Evolutionary conservation across 495 filamentous ascomycete genomes (phyloP), one percentile per base, ranked within the genome.

Genomic region (Evansstolkia leycettana): DNA sequence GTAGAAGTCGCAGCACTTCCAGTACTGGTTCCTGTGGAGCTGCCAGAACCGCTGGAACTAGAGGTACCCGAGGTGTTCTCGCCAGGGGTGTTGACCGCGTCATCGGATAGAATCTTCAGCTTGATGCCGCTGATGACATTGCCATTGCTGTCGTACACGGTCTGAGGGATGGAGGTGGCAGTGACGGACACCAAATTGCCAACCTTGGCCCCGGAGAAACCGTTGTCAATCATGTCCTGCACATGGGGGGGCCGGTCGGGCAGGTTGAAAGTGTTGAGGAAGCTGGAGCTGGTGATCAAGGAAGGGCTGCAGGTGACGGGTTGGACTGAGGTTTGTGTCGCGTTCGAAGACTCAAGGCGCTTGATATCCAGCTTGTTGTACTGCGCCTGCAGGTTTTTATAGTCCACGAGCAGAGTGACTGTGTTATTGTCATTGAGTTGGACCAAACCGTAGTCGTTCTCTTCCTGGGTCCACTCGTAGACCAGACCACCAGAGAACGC

Each of bases 401-500:
- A 98, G 58, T 98, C 90, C 27, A 46, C 29, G 13, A 75, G 66
- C 7, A 92, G 65, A 19, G 65, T 63, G 19, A 77, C 71, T 14
- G 72, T 75, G 45, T 66, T 71, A 42, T 86, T 78, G 39, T 57
- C 50, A 48, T 79, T 76, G 42, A 86, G 53, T 37, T 69, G 47
- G 46, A 92, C 82, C 5, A 95, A 70, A 38, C 87, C 87, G 50
- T 74, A 95, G 48, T 88, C 62, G 58, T 90, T 73, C 36, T 69
- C 70, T 49, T 92, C 84, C 57, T 92, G 65, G 12, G 76, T 78
- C 59, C 74, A 93, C 58, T 93, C 80, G 63, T 93, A 94, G 28
- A 95, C 79, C 23, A 96, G 59, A 42, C 90, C 89, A 40, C 89
- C 89, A 16, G 80, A 83, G 60, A 95, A 78, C 24, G 76, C 64